These are phyloP conservation scores for Anacardium occidentale DNA, from an alignment of 345 rosid genomes.

Conservation along the genomic window DNA sequence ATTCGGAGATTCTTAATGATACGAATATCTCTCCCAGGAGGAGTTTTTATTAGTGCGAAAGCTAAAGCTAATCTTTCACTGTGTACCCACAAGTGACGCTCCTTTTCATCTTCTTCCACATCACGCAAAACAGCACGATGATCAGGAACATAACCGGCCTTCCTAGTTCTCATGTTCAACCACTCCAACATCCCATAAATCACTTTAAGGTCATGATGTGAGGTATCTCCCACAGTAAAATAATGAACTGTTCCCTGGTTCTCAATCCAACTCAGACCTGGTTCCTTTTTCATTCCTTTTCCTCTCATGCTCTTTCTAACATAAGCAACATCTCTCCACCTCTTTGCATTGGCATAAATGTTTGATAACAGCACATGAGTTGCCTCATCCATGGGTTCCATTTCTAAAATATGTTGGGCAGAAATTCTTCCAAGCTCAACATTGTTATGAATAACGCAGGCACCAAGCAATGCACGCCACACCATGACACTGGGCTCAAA, in stretches of 20 bases:
- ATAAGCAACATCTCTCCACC: slow-evolving; percentile 62
- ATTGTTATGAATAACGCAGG: slow-evolving; percentile 67
- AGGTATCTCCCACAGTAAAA: slow-evolving; percentile 63
- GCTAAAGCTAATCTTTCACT: slow-evolving; percentile 90
- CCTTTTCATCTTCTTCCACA: slow-evolving; percentile 60
- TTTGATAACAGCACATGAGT: slow-evolving; percentile 73
- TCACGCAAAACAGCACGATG: slow-evolving; percentile 49
- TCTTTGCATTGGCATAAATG: slow-evolving; percentile 66
- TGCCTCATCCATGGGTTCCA: slow-evolving; percentile 73
- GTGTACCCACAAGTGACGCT: slow-evolving; percentile 68
- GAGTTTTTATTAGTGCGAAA: slow-evolving; percentile 52
- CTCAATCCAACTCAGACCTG: slow-evolving; percentile 91
- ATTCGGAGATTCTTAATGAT: slow-evolving; percentile 79
- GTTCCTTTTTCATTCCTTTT: slow-evolving; percentile 73
- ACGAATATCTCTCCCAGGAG: slow-evolving; percentile 49
- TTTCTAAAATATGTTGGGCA: slow-evolving; percentile 57
- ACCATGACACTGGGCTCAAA: slow-evolving; percentile 63
- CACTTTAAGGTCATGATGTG: slow-evolving; percentile 67
- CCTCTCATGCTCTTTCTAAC: slow-evolving; percentile 68
- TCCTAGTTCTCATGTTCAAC: slow-evolving; percentile 67
- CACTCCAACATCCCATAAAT: slow-evolving; percentile 80
- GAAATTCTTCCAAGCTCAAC: slow-evolving; percentile 59
- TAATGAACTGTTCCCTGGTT: slow-evolving; percentile 58
- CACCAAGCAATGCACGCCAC: slow-evolving; percentile 89
- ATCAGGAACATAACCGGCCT: slow-evolving; percentile 63